Conservation (phyloP, 1,284 basidiomycete species). For the Melampsora americana region DNA sequence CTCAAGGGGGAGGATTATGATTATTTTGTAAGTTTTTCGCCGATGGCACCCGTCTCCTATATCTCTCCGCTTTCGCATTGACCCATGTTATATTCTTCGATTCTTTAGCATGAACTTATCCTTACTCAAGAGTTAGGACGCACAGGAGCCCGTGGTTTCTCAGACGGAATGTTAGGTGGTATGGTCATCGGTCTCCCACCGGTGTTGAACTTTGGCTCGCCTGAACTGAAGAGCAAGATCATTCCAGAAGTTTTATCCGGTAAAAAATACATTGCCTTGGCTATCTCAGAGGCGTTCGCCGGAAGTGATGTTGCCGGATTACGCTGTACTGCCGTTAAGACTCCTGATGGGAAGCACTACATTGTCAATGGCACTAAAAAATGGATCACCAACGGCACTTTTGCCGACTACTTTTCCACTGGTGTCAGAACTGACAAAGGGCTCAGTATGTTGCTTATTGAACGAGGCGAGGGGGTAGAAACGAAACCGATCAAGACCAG, state of each 20-base stretch:
- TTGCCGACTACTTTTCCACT: conserved; percentile 48
- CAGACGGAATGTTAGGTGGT: conserved; percentile 71
- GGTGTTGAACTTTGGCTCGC: conserved; percentile 74
- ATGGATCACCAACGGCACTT: conserved; percentile 85
- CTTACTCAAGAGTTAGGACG: conserved; percentile 81
- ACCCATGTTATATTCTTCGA: conserved; percentile 19
- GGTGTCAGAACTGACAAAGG: conserved; percentile 64
- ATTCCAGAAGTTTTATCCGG: conserved; percentile 75
- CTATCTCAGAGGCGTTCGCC: conserved; percentile 85
- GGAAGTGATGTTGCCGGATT: conserved; percentile 80
- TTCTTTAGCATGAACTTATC: conserved; percentile 61
- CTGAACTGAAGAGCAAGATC: conserved; percentile 71
- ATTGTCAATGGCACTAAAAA: conserved; percentile 82
- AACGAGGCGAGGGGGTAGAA: conserved; percentile 64
- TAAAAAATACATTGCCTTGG: conserved; percentile 76
- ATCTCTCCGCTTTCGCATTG: background rate
- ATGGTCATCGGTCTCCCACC: conserved; percentile 71
- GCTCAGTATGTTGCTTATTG: conserved; percentile 77
- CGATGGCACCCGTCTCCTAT: background rate
- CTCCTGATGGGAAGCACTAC: conserved; percentile 74
- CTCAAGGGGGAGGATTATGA: conserved; percentile 80
- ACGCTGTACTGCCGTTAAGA: conserved; percentile 74
- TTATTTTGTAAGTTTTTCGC: conserved; percentile 60
- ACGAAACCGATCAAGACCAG: conserved; percentile 81
- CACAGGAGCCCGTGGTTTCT: conserved; percentile 74